Evolutionary conservation across 768 basidiomycete species (phyloP), one percentile per base, ranked within the genome.

Genomic region (Mrakia gelida): DNA sequence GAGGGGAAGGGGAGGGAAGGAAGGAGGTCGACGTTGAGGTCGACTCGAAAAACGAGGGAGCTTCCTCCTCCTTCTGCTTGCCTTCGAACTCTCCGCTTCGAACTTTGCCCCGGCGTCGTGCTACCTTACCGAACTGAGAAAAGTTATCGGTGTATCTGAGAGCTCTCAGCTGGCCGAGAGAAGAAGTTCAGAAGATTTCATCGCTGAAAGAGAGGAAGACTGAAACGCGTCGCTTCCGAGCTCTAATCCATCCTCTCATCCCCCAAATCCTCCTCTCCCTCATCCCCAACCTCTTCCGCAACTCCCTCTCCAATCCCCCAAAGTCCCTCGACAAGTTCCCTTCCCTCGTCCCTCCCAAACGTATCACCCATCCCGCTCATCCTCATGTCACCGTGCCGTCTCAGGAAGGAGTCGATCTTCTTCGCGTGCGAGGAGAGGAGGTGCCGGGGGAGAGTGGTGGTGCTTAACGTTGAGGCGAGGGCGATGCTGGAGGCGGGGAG

Each of bases 311-410:
- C 13, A n/a, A 75, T 23, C 63, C 30, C 32, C 43, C 75, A 26
- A n/a, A 75, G 49, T 3, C 63, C 65, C 65, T 75, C 75, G 30
- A 67, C 75, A 41, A 75, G 13, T 45, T 75, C 75, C 32, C 75
- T n/a, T 2, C 49, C 75, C 45, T 75, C 75, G 23, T 75, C 75
- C 21, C 75, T n/a, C 9, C 75, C 75, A 26, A 67, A 75, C 30
- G n/a, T 49, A 8, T 75, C 75, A 0, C 75, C 75, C 75, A 75
- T 75, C 49, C 45, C 75, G 18, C 28, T n/a, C 28, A 28, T 3
- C 18, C 75, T 41, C 45, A 65, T 34, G 26, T 75, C 75, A 0
- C 45, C 62, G 30, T 52, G 62, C 28, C 49, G 21, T 63, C 45
- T 28, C 13, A 65, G 30, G 63, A 75, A 75, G 21, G 21, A 26